A percentile compares a stretch with the other conserved stretches of the same genome.
Conservation (phyloP, 2,329 filamentous ascomycete species). For the Fusarium sp. region DNA sequence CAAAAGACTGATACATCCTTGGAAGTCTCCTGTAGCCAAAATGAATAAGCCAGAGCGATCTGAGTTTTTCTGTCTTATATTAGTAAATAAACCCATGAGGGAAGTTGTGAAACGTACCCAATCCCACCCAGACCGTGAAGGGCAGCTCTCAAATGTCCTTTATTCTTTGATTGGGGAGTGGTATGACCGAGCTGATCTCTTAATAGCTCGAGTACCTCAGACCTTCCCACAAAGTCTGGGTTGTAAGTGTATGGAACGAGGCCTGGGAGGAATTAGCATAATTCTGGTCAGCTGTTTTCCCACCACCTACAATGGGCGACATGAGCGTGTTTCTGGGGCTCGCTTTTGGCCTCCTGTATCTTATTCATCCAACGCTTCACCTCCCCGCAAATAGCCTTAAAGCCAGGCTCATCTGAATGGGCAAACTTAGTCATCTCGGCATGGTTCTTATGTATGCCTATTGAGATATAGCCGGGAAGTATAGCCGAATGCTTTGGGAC, state of each 20-base stretch:
- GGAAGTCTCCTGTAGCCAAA: constrained; percentile 17
- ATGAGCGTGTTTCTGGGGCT: neutral
- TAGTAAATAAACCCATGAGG: neutral
- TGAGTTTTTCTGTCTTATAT: constrained; percentile 27
- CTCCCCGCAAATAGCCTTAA: constrained; percentile 9
- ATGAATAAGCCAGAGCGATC: constrained; percentile 35
- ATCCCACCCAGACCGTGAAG: constrained; percentile 36
- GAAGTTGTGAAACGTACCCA: constrained; percentile 14
- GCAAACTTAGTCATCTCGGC: constrained; percentile 29
- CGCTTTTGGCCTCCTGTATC: neutral
- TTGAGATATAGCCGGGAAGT: constrained; percentile 14
- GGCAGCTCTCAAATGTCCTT: constrained; percentile 2
- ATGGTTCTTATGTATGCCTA: constrained; percentile 31
- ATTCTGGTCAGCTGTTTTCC: neutral
- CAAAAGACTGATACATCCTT: constrained; percentile 50
- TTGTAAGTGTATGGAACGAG: constrained; percentile 34
- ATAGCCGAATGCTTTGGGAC: constrained; percentile 36
- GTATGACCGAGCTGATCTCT: constrained; percentile 17
- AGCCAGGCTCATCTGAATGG: constrained; percentile 17
- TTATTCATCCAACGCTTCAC: constrained; percentile 23
- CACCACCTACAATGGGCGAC: neutral
- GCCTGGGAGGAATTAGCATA: neutral
- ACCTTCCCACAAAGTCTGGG: constrained; percentile 30
- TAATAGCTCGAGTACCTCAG: constrained; percentile 1
- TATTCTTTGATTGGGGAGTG: rapidly evolving